Evolutionary conservation across 2,329 filamentous ascomycete species (phyloP), one percentile per base, ranked within the genome.

Genomic region (Aspergillus caelatus): DNA sequence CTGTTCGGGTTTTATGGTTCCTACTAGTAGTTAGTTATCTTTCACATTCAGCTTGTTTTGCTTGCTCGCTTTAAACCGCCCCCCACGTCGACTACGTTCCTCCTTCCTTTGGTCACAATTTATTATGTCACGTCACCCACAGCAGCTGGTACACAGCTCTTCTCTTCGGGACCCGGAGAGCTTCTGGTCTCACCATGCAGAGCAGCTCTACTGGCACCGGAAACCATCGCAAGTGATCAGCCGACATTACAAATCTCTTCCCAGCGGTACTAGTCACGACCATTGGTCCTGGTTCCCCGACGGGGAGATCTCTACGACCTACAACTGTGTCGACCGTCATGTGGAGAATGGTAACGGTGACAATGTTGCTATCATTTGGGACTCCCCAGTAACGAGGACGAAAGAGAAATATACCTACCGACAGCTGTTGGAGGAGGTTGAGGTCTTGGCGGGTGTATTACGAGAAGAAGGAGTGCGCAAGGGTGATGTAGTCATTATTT

Each of bases 281-380:
- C 88, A 91, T 73, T 97, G 94, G 93, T 86, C 88, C 66, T 98
- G 94, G 94, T 97, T 96, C 70, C 87, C 91, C 0, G 92, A 88
- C 66, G 94, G 94, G 66, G 89, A 95, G 80, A 91, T 98, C 70
- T 95, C 91, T 45, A 97, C 93, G 0, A 93, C 91, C 69, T 96
- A 93, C 82, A 98, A 97, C 76, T 96, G 93, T 75, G 82, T 97
- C 16, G 93, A 97, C 78, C 85, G 94, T 16, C 94, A 97, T 78
- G 93, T 97, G n/a, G 80, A 86, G 41, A 87, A 86, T 7, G 92
- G 94, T n/a, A 83, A 89, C 68, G 93, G 93, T 16, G 84, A 90
- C 53, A 81, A 85, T 57, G 84, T 89, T 0, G 94, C 94, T 26
- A 91, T 98, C 62, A 87, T 91, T 70, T 97, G 91, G 84, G 94